These are phyloP conservation scores for Xylariaceae sp. DNA, from an alignment of 2,329 filamentous ascomycete species.

Conservation along the genomic window DNA sequence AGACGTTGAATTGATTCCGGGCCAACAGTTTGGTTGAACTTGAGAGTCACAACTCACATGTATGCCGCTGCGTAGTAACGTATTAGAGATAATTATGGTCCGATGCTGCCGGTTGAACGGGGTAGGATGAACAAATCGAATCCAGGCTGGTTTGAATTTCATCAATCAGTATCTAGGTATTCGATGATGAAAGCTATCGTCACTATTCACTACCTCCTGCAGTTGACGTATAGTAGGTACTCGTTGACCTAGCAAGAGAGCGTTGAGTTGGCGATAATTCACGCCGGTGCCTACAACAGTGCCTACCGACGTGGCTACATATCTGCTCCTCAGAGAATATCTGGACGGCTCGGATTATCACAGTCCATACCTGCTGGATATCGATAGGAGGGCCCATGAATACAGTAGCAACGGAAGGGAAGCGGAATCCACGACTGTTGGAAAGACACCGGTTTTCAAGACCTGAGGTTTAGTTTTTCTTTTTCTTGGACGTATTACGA, in stretches of 20 bases:
- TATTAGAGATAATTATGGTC: not conserved
- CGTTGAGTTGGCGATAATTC: not conserved
- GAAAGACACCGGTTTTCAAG: not conserved
- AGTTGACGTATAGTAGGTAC: conserved; percentile 2
- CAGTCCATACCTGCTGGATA: not conserved
- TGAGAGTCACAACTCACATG: not conserved
- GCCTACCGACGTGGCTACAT: not conserved
- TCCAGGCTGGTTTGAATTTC: conserved; percentile 13
- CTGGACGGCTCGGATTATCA: too few species aligned
- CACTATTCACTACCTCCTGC: conserved; percentile 3
- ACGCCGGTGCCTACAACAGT: not conserved
- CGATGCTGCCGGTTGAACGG: conserved; percentile 10
- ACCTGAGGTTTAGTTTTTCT: not conserved
- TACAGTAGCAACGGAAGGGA: not conserved
- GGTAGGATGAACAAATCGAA: conserved; percentile 7
- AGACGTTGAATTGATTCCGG: not conserved
- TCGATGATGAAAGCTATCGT: conserved; percentile 6
- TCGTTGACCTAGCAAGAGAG: conserved; percentile 1
- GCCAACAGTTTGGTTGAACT: not conserved
- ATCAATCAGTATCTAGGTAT: conserved; percentile 3
- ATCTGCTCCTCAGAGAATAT: not conserved
- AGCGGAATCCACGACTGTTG: not conserved
- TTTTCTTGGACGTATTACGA: not conserved
- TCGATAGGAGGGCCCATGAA: not conserved
- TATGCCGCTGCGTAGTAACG: not conserved